A percentile compares a stretch with the other conserved stretches of the same genome.
phyloP scores from a whole-genome alignment of 192 early-diverging fungal genomes.

The Martensiomyces pterosporus region DNA sequence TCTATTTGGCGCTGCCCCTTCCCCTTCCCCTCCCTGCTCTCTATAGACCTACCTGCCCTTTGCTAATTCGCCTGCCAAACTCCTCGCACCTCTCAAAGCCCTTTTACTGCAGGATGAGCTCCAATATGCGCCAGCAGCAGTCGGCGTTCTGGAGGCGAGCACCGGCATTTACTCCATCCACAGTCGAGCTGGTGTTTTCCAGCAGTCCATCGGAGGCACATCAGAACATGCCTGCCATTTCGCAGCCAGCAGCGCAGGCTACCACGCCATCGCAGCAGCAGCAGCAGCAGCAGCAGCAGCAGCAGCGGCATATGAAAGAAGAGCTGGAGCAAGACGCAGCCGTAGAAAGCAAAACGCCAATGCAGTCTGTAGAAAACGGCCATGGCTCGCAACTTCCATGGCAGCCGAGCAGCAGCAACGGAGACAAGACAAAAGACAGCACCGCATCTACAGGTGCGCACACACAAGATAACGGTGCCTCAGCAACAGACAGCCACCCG shows the following conservation, averaged over 20 bases:
- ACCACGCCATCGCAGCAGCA: neutral
- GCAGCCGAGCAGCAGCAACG: neutral
- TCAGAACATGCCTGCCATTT: neutral
- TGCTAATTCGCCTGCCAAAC: too few relatives aligned
- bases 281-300: constrained; percentile 1
- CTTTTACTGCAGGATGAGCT: constrained; percentile 25
- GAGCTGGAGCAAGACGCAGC: too few relatives aligned
- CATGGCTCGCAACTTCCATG: too few relatives aligned
- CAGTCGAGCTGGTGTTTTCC: constrained; percentile 18
- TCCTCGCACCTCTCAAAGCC: too few relatives aligned
- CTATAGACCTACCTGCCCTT: too few relatives aligned
- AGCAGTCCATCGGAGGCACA: neutral
- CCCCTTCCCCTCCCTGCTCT: too few relatives aligned
- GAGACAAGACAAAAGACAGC: neutral
- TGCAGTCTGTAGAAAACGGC: too few relatives aligned
- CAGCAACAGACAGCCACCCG: neutral
- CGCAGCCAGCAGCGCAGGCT: neutral
- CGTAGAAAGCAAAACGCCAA: too few relatives aligned
- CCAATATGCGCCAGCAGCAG: constrained; percentile 12
- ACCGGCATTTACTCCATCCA: constrained; percentile 29
- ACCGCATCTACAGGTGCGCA: too few relatives aligned
- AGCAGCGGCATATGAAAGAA: neutral
- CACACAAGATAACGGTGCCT: neutral
- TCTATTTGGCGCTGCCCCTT: too few relatives aligned
- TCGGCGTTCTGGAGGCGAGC: constrained; percentile 37